These are phyloP conservation scores for Lactarius evosmus DNA, from an alignment of 768 basidiomycete species.

Conservation along the genomic window DNA sequence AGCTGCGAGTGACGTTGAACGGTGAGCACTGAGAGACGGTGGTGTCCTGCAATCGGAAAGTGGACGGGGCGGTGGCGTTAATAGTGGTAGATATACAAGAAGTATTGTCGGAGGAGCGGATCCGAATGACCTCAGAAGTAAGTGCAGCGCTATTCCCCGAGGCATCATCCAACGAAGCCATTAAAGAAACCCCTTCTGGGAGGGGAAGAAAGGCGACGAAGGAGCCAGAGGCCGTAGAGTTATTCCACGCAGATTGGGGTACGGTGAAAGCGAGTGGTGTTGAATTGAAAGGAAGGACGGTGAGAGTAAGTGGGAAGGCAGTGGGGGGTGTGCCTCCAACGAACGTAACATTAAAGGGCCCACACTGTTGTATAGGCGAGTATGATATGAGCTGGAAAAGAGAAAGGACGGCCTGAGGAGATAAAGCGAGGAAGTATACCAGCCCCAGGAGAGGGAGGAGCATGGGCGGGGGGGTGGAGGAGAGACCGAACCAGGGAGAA, in stretches of 20 bases:
- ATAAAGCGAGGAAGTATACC: slow-evolving; percentile 28
- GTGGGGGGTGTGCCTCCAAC: slow-evolving; percentile 38
- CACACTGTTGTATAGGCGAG: slow-evolving; percentile 52
- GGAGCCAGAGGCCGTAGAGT: slow-evolving; percentile 41
- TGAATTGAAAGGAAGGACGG: slow-evolving; percentile 53
- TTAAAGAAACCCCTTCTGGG: slow-evolving; percentile 45
- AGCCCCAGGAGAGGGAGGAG: slow-evolving; percentile 11
- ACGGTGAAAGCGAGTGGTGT: slow-evolving; percentile 48
- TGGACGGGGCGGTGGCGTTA: slow-evolving; percentile 10
- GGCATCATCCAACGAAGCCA: slow-evolving; percentile 54
- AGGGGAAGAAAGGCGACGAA: slow-evolving; percentile 52
- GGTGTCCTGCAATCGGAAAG: slow-evolving; percentile 37
- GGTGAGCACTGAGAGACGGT: slow-evolving; percentile 47
- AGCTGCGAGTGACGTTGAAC: slow-evolving; percentile 46
- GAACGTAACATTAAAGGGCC: slow-evolving; percentile 46
- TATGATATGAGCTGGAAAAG: slow-evolving; percentile 34
- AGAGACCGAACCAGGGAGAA: neutral
- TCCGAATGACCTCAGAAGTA: slow-evolving; percentile 48
- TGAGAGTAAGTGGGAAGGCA: slow-evolving; percentile 44
- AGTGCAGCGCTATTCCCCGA: slow-evolving; percentile 40
- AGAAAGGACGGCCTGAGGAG: slow-evolving; percentile 32
- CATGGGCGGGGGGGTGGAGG: slow-evolving; percentile 16
- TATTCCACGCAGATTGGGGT: slow-evolving; percentile 37
- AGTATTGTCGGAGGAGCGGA: slow-evolving; percentile 42
- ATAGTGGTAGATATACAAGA: slow-evolving; percentile 41